phyloP scores from a whole-genome alignment of 1,139 yeast species.

The Geotrichum klebahnii region DNA sequence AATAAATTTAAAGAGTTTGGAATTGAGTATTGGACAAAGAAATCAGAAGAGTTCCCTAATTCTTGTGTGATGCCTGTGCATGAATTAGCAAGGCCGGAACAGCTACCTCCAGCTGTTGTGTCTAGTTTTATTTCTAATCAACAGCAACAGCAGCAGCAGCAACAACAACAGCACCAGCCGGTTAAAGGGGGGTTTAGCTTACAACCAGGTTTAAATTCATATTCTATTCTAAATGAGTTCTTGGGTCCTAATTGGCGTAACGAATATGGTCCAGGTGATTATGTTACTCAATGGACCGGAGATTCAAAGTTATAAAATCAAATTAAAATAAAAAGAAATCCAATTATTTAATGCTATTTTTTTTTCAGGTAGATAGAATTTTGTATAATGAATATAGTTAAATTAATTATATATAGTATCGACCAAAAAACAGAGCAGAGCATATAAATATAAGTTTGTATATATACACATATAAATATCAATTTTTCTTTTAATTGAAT shows the following conservation, averaged over 20 bases:
- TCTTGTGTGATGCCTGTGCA: slow-evolving; percentile 25
- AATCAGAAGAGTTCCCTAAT: slow-evolving; percentile 21
- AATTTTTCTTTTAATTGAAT: too few relatives aligned
- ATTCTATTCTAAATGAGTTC: slow-evolving; percentile 5
- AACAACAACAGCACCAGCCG: not conserved
- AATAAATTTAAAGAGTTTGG: slow-evolving; percentile 18
- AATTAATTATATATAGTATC: too few relatives aligned
- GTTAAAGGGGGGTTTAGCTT: slow-evolving; percentile 6
- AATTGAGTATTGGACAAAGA: slow-evolving; percentile 21
- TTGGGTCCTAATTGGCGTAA: slow-evolving; percentile 8
- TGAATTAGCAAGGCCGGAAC: slow-evolving; percentile 20
- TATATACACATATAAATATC: too few relatives aligned
- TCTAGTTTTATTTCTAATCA: not conserved
- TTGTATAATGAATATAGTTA: too few relatives aligned
- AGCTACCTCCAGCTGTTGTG: slow-evolving; percentile 21
- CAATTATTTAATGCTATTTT: too few relatives aligned
- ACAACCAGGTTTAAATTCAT: slow-evolving; percentile 1
- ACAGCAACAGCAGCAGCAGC: not conserved
- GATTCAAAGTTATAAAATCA: not conserved
- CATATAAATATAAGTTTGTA: too few relatives aligned
- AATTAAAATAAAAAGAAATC: not conserved
- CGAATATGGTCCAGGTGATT: not conserved
- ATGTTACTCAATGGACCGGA: slow-evolving; percentile 2
- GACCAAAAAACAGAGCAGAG: too few relatives aligned
- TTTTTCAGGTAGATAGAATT: too few relatives aligned